Evolutionary conservation across 176 grass and related monocot species (phyloP).

Genomic region (Carex myosuroides): DNA sequence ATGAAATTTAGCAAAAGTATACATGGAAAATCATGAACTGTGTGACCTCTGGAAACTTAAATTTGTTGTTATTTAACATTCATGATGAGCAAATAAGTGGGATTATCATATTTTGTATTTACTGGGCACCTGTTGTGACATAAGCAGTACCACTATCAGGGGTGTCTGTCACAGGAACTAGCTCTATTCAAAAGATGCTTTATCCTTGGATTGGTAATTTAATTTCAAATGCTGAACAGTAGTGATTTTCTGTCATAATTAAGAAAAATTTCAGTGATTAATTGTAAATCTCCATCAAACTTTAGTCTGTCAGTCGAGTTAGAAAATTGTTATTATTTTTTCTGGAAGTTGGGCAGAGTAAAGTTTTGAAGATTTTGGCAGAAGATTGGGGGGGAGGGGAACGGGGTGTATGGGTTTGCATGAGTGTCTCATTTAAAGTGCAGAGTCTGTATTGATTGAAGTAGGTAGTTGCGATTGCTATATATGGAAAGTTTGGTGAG

Average conservation of each 20-base stretch:
- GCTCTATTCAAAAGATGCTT: background rate
- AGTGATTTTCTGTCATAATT: background rate
- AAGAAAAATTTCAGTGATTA: background rate
- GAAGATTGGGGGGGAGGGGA: background rate
- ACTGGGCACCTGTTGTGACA: background rate
- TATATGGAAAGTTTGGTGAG: constrained; percentile 2
- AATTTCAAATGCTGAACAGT: background rate
- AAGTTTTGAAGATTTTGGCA: background rate
- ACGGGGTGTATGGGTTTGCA: background rate
- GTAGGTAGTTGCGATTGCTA: background rate
- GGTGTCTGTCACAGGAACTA: background rate
- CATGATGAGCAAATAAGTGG: background rate
- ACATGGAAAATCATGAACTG: background rate
- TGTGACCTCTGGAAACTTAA: background rate
- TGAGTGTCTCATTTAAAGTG: background rate
- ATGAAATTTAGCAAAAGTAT: background rate
- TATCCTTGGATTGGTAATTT: background rate
- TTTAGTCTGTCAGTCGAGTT: background rate
- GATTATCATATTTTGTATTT: background rate
- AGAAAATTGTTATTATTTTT: background rate
- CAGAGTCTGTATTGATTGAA: constrained; percentile 3
- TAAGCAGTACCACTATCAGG: background rate
- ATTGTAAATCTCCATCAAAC: background rate
- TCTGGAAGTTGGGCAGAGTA: background rate
- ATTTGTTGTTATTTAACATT: background rate